phyloP scores from a whole-genome alignment of 1,284 basidiomycete genomes.

The Volvariella volvacea region DNA sequence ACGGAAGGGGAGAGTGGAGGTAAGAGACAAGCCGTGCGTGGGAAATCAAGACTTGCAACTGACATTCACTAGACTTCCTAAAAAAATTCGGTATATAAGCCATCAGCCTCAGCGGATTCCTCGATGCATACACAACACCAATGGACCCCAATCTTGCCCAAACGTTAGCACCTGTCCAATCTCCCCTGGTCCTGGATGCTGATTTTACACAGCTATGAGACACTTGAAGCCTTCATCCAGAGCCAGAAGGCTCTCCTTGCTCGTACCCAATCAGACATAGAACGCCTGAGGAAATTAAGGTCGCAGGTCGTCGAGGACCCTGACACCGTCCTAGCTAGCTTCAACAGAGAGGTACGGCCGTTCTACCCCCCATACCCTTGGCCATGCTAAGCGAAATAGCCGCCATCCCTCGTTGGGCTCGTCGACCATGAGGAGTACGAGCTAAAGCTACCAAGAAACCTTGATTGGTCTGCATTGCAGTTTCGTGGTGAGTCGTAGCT shows the following conservation, averaged over 20 bases:
- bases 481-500: slow-evolving; percentile 31
- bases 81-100: neutral
- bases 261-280: slow-evolving; percentile 55
- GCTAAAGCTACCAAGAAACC: slow-evolving; percentile 30
- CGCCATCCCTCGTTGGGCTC: slow-evolving; percentile 20
- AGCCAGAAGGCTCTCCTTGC: slow-evolving; percentile 51
- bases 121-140: slow-evolving; percentile 61
- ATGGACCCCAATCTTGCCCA: slow-evolving; percentile 39
- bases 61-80: neutral
- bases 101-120: slow-evolving; percentile 68
- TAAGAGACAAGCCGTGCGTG: slow-evolving; percentile 1
- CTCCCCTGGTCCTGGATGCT: neutral
- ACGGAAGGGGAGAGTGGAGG: neutral
- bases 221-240: slow-evolving; percentile 58
- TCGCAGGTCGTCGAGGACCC: slow-evolving; percentile 6
- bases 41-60: neutral
- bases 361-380: no score
- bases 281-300: slow-evolving; percentile 30
- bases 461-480: slow-evolving; percentile 48
- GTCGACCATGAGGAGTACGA: slow-evolving; percentile 34
- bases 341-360: no score
- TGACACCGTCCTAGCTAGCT: slow-evolving; percentile 8
- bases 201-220: slow-evolving; percentile 43
- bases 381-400: neutral
- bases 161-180: neutral